Evolutionary conservation across 2,329 filamentous ascomycete genomes (phyloP).

Genomic region (Trichoderma sp.): DNA sequence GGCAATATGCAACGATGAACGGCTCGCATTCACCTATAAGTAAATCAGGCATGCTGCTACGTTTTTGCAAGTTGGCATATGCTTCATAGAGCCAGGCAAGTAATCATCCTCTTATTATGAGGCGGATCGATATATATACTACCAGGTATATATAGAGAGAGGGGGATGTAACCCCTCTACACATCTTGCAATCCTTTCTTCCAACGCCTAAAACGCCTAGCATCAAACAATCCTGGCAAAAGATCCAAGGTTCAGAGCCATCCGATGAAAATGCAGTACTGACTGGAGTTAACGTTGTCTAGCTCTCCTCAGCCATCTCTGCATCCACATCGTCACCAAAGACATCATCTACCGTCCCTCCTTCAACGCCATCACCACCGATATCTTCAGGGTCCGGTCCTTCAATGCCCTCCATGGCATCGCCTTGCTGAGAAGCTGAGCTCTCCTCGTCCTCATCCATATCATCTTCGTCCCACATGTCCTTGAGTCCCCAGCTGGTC

Average conservation of each 20-base stretch:
- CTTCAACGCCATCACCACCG: conserved; percentile 48
- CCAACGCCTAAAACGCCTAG: conserved; percentile 21
- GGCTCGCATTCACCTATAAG: background rate
- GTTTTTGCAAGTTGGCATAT: background rate
- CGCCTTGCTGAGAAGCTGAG: conserved; percentile 37
- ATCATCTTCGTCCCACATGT: conserved; percentile 55
- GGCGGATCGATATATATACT: background rate
- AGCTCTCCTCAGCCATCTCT: conserved; percentile 51
- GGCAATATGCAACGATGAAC: background rate
- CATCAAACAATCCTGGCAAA: background rate
- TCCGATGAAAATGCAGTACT: background rate
- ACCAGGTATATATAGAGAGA: background rate
- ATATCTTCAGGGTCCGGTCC: conserved; percentile 42
- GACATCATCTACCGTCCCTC: conserved; percentile 53
- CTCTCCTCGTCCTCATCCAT: conserved; percentile 44
- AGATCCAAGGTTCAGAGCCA: background rate
- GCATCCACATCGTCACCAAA: conserved; percentile 55
- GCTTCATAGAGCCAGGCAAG: background rate
- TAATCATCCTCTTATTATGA: background rate
- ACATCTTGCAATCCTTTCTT: background rate
- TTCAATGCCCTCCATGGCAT: conserved; percentile 51
- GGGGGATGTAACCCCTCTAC: background rate
- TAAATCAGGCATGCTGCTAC: no score
- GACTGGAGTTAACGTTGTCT: background rate
- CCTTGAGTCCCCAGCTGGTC: conserved; percentile 61